Percentiles rank a stretch among this genome's conserved stretches.
Conservation (phyloP, 495 filamentous ascomycete species). For the Talaromyces ruber region DNA sequence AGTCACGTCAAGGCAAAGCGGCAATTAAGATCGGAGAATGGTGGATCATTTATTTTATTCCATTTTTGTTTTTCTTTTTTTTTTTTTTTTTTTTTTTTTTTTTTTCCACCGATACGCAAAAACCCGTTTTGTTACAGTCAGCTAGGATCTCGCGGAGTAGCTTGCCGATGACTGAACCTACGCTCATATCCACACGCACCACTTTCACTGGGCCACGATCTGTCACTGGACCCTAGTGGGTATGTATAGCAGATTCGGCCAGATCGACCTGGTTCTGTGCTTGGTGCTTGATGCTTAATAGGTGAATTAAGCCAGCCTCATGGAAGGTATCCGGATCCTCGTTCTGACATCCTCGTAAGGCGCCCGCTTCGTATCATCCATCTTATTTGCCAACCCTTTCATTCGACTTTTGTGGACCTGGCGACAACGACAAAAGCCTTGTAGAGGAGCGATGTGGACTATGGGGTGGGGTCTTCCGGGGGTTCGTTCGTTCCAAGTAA, state of each 20-base stretch:
- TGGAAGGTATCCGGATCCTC: neutral
- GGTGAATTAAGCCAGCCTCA: neutral
- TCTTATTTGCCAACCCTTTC: neutral
- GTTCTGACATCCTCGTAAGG: neutral
- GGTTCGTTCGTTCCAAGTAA: neutral
- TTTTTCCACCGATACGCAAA: slow-evolving; percentile 1
- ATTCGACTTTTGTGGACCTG: neutral
- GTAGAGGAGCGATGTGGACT: neutral
- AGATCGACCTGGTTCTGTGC: neutral
- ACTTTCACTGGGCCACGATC: neutral
- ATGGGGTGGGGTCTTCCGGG: neutral
- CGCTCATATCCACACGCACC: neutral
- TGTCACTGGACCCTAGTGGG: neutral
- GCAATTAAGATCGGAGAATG: neutral
- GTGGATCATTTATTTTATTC: neutral
- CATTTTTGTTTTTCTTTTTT: too few species aligned
- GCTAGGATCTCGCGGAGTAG: neutral
- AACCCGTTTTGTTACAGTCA: neutral
- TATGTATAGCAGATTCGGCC: neutral
- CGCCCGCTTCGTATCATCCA: neutral
- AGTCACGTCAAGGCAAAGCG: neutral
- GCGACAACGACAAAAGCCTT: neutral
- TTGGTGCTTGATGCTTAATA: neutral
- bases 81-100: too few species aligned
- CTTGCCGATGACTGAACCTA: neutral